Conservation (phyloP, 2,329 filamentous ascomycete genomes). For the Furcasterigmium furcatum region DNA sequence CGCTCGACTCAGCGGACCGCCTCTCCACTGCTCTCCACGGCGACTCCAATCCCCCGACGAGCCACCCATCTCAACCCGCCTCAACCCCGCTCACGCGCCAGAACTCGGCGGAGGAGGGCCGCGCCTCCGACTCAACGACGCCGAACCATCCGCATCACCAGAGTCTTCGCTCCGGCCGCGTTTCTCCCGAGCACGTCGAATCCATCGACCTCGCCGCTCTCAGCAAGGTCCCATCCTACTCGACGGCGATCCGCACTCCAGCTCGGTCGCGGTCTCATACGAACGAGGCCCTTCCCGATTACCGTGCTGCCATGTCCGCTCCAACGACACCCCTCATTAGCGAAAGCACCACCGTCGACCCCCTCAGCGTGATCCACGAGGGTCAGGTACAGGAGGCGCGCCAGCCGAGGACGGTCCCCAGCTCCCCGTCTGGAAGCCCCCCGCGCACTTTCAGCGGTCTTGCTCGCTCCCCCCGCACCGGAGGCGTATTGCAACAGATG, state of each 20-base stretch:
- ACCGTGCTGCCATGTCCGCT: conserved; percentile 56
- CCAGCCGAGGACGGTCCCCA: not conserved
- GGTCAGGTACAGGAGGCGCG: not conserved
- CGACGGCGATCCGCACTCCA: conserved; percentile 67
- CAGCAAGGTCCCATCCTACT: conserved; percentile 74
- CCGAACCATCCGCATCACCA: conserved; percentile 14
- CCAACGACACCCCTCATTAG: conserved; percentile 43
- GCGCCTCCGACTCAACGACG: conserved; percentile 1
- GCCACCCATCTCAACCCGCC: conserved; percentile 35
- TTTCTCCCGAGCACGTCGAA: conserved; percentile 55
- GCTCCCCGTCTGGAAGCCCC: not conserved
- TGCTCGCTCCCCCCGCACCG: conserved; percentile 2
- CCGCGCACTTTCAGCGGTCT: not conserved
- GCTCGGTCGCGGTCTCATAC: conserved; percentile 49
- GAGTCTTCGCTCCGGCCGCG: conserved; percentile 36
- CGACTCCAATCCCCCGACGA: conserved; percentile 18
- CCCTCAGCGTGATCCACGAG: conserved; percentile 24
- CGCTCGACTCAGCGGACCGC: conserved; percentile 42
- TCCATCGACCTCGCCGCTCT: conserved; percentile 60
- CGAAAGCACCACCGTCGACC: conserved; percentile 18
- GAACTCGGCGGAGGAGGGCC: conserved; percentile 46
- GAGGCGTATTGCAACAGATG: conserved; percentile 7
- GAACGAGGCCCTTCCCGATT: conserved; percentile 59
- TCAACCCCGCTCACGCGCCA: conserved; percentile 49
- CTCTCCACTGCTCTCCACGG: conserved; percentile 37